Conservation (phyloP, 2,329 filamentous ascomycete genomes). For the Didymella exigua region DNA sequence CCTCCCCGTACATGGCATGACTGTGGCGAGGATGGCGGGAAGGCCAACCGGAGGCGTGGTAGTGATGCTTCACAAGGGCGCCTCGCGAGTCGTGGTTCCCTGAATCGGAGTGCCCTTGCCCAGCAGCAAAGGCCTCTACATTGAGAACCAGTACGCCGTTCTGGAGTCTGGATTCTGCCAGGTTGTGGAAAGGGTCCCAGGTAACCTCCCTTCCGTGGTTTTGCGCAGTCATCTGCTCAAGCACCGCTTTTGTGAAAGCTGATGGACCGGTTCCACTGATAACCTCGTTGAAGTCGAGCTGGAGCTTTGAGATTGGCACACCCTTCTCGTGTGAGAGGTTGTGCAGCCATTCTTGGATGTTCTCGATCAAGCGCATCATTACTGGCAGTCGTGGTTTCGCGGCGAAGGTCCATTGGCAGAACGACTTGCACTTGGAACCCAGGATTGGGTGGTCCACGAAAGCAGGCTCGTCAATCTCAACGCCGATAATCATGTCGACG, state of each 20-base stretch:
- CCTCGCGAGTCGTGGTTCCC: slow-evolving; percentile 70
- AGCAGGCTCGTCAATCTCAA: slow-evolving; percentile 73
- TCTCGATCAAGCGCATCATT: slow-evolving; percentile 71
- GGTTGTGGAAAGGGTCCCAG: slow-evolving; percentile 70
- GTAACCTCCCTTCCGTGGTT: slow-evolving; percentile 55
- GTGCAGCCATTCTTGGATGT: slow-evolving; percentile 70
- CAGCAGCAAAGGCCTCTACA: slow-evolving; percentile 74
- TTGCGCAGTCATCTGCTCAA: slow-evolving; percentile 65
- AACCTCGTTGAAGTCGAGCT: slow-evolving; percentile 73
- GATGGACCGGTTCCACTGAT: slow-evolving; percentile 75
- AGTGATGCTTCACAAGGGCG: slow-evolving; percentile 75
- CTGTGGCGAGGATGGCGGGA: slow-evolving; percentile 68
- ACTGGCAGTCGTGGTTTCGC: slow-evolving; percentile 70
- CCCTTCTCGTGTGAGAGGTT: slow-evolving; percentile 64
- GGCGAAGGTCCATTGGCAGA: slow-evolving; percentile 79
- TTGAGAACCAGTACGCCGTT: slow-evolving; percentile 69
- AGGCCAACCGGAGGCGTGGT: slow-evolving; percentile 76
- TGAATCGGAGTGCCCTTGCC: slow-evolving; percentile 74
- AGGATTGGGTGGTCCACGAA: slow-evolving; percentile 68
- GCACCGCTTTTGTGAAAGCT: slow-evolving; percentile 69
- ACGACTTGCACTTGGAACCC: slow-evolving; percentile 70
- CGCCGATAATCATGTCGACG: slow-evolving; percentile 72
- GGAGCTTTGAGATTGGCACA: slow-evolving; percentile 64
- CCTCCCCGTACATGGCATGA: slow-evolving; percentile 72
- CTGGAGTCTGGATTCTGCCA: slow-evolving; percentile 69